phyloP scores from a whole-genome alignment of 2,329 filamentous ascomycete species.

The Verticillium nonalfalfae region DNA sequence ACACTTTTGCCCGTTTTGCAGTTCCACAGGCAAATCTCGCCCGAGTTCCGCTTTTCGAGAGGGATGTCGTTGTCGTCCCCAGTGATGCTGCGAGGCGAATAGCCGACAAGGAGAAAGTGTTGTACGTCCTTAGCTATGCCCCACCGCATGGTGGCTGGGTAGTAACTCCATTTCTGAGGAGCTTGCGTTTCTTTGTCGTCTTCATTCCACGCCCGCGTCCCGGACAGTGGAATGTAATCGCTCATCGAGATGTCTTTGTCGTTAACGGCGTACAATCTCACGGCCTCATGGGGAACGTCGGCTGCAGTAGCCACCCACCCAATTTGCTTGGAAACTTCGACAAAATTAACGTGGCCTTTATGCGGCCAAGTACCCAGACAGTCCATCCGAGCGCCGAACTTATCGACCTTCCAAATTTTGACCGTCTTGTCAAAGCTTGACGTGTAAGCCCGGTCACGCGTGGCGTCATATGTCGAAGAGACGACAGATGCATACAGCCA shows the following conservation, averaged over 20 bases:
- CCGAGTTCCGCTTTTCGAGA: conserved; percentile 47
- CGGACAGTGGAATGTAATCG: conserved; percentile 32
- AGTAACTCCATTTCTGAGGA: conserved; percentile 51
- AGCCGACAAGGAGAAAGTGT: conserved; percentile 54
- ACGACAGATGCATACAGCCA: conserved; percentile 62
- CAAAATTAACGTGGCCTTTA: conserved; percentile 55
- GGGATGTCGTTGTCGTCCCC: conserved; percentile 53
- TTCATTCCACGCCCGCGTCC: conserved; percentile 18
- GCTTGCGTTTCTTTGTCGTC: conserved; percentile 22
- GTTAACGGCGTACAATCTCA: conserved; percentile 49
- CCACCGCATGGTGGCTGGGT: conserved; percentile 59
- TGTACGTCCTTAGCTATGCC: conserved; percentile 35
- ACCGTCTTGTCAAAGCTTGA: conserved; percentile 57
- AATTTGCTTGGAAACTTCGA: conserved; percentile 43
- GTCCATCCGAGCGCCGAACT: conserved; percentile 32
- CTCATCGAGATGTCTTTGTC: conserved; percentile 26
- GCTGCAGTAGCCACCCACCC: conserved; percentile 53
- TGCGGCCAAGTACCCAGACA: conserved; percentile 48
- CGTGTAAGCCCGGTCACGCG: conserved; percentile 43
- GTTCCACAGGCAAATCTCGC: conserved; percentile 57
- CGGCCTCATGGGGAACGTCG: conserved; percentile 45
- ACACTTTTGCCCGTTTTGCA: conserved; percentile 34
- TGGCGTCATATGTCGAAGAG: conserved; percentile 48
- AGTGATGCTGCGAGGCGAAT: conserved; percentile 50
- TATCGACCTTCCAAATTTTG: conserved; percentile 47